A percentile compares a stretch with the other conserved stretches of the same genome.
Evolutionary conservation across 805 yeast species (phyloP).

Genomic region (Yarrowia osloensis): DNA sequence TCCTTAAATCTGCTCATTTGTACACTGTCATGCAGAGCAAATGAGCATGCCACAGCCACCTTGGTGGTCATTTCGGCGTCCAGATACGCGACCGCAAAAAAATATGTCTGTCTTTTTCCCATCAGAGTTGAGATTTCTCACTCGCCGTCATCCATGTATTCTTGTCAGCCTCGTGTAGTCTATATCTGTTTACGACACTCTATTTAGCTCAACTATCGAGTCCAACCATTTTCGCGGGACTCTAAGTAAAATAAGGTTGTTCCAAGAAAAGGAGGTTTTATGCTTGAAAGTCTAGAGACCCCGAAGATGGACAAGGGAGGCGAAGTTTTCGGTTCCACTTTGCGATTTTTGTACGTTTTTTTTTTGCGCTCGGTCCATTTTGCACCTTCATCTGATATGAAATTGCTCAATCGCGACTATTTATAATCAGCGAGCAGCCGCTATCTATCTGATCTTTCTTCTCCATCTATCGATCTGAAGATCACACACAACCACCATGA

Average conservation of each 20-base stretch:
- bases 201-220: not conserved
- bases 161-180: not conserved
- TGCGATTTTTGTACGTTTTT: not conserved
- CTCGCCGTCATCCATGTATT: too few species aligned
- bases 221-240: too few species aligned
- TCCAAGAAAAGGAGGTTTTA: not conserved
- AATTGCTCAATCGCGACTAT: not conserved
- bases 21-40: not conserved
- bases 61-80: not conserved
- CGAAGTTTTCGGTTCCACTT: not conserved
- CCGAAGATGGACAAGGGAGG: not conserved
- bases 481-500: not conserved
- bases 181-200: not conserved
- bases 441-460: constrained; percentile 8
- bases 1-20: constrained; percentile 1
- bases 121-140: too few species aligned
- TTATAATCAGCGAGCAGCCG: not conserved
- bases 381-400: not conserved
- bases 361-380: not conserved
- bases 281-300: not conserved
- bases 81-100: too few species aligned
- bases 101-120: too few species aligned
- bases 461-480: not conserved
- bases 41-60: not conserved
- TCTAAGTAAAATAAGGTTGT: not conserved